Evolutionary conservation across 2,329 filamentous ascomycete species (phyloP).

Genomic region (Clarireedia monteithiana): DNA sequence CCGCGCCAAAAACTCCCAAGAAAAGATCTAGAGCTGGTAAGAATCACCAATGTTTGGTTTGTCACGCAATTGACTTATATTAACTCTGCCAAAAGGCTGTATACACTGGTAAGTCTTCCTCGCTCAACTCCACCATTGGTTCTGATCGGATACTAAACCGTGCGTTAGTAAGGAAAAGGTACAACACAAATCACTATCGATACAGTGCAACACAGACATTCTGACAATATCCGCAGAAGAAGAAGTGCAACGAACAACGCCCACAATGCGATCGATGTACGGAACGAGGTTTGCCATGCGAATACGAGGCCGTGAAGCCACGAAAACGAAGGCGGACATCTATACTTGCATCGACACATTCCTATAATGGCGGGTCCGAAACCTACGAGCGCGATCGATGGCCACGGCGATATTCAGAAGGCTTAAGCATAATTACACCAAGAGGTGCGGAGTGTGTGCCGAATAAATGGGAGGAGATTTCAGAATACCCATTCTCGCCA

Average conservation of each 20-base stretch:
- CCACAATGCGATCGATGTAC: conserved; percentile 27
- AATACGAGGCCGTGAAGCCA: conserved; percentile 29
- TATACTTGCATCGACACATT: conserved; percentile 17
- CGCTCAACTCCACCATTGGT: not conserved
- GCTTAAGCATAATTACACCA: conserved; percentile 10
- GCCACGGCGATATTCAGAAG: conserved; percentile 17
- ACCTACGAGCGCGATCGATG: conserved; percentile 18
- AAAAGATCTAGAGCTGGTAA: conserved; percentile 51
- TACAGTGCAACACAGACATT: not conserved
- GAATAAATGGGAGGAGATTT: conserved; percentile 19
- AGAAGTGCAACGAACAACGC: conserved; percentile 29
- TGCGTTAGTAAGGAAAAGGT: conserved; percentile 29
- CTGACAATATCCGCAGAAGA: conserved; percentile 24
- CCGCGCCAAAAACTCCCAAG: conserved; percentile 51
- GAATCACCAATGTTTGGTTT: conserved; percentile 13
- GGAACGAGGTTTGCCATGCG: conserved; percentile 24
- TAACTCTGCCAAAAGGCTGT: conserved; percentile 20
- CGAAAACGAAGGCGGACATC: conserved; percentile 17
- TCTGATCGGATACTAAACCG: conserved; percentile 13
- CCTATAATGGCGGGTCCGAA: conserved; percentile 15
- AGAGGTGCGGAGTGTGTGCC: conserved; percentile 6
- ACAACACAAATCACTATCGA: not conserved
- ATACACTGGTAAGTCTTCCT: conserved; percentile 26
- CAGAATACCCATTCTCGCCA: conserved; percentile 17
- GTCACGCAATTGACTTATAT: conserved; percentile 12